phyloP scores from a whole-genome alignment of 768 basidiomycete species.

The Neoboletus brunneissimus region DNA sequence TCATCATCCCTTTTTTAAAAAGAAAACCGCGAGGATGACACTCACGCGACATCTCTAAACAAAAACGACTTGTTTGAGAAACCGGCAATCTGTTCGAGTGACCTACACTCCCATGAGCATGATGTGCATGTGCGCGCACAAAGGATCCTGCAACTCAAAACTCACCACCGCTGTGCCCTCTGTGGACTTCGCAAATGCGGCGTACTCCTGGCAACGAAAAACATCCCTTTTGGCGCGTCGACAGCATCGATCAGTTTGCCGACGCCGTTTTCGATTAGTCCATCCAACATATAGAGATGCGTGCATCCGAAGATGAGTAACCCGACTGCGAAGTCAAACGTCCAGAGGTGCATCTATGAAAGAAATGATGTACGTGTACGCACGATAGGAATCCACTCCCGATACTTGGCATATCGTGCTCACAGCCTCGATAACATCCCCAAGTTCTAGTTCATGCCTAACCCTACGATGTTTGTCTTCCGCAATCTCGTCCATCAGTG shows the following conservation, averaged over 20 bases:
- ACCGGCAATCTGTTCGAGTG: conserved; percentile 72
- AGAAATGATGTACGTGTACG: conserved; percentile 29
- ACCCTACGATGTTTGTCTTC: conserved; percentile 90
- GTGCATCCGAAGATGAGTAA: conserved; percentile 82
- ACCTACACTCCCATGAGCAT: conserved; percentile 43
- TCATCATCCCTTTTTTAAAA: too few species aligned
- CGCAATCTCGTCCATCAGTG: conserved; percentile 70
- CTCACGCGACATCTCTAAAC: conserved; percentile 90
- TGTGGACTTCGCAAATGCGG: conserved; percentile 79
- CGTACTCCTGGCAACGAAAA: conserved; percentile 83
- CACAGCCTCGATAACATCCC: conserved; percentile 85
- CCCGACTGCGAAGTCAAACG: conserved; percentile 51
- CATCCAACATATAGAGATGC: conserved; percentile 89
- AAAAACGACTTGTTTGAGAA: conserved; percentile 82
- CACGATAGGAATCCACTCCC: conserved; percentile 91
- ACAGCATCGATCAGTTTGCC: conserved; percentile 87
- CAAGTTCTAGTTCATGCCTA: conserved; percentile 81
- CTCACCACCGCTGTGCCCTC: conserved; percentile 79
- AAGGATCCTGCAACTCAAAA: neutral
- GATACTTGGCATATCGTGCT: conserved; percentile 83
- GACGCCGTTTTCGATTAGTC: conserved; percentile 79
- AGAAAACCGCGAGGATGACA: conserved; percentile 4
- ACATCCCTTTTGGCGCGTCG: conserved; percentile 77
- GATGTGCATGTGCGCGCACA: neutral
- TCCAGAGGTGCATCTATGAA: neutral